Evolutionary conservation across 805 yeast species (phyloP), one percentile per base, ranked within the genome.

Genomic region (Candida railenensis): DNA sequence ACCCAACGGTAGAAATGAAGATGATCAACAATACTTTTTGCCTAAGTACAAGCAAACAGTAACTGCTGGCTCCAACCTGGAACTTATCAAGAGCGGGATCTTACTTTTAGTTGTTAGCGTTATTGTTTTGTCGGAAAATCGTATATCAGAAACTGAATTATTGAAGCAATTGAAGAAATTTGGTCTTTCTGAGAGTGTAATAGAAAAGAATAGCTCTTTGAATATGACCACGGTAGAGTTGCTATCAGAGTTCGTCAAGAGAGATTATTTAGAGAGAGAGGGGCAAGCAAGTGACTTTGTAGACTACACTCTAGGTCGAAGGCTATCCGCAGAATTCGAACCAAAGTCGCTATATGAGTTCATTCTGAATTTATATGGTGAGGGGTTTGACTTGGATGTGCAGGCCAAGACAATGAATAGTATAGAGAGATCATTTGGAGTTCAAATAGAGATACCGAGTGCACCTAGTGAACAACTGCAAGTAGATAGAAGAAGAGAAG

Each of bases 71-170:
- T 57, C 58, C 18, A 62, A 63, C 46, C 36, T 39, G 7, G 72
- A 66, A 32, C 49, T 66, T 34, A 56, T 66, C 11, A 58, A 62
- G 44, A 52, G 55, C 1, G 76, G 77, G 8, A 33, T 72, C 2
- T 50, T 61, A 32, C 43, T 65, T 28, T 46, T 68, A 32, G 51
- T 70, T 3, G 39, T 71, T 3, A 44, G 67, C 9, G 34, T 68
- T 7, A 46, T 71, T 4, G 56, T 72, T 0, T 49, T 70, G 14
- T 51, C 62, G 33, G 70, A 65, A 22, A 69, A 70, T 48, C 61
- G 65, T 44, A 43, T 67, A 11, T 47, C 56, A 3, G 73, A 68
- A 47, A 28, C 37, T 2, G 62, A 59, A 20, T 53, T 72, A 15
- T 22, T 60, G 1, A 50, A 49, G 11, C 40, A 46, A 4, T 51